Conservation (phyloP, 2,329 filamentous ascomycete species). For the Aspergillus fumigatiaffinis region DNA sequence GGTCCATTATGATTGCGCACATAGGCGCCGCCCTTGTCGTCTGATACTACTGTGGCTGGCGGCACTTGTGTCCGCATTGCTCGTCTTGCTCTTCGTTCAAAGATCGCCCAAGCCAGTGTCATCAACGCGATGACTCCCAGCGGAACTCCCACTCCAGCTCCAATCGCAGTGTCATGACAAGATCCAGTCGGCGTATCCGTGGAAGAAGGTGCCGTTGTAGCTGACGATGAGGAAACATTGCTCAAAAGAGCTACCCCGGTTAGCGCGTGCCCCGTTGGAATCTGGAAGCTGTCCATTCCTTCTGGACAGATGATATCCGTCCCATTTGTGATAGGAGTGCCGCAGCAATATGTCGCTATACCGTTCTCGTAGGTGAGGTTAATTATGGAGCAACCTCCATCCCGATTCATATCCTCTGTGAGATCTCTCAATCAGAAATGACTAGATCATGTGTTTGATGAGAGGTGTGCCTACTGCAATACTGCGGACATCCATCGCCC, state of each 20-base stretch:
- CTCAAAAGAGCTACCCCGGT: constrained; percentile 18
- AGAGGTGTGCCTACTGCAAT: constrained; percentile 16
- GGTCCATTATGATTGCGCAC: not conserved
- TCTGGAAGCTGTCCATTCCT: constrained; percentile 20
- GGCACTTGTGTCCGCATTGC: not conserved
- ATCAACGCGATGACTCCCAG: not conserved
- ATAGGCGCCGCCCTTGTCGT: not conserved
- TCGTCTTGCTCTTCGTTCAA: not conserved
- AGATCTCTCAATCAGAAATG: not conserved
- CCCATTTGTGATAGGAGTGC: constrained; percentile 11
- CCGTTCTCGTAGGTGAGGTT: constrained; percentile 12
- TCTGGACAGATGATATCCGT: constrained; percentile 14
- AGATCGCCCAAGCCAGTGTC: not conserved
- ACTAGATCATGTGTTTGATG: not conserved
- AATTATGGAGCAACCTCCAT: constrained; percentile 19
- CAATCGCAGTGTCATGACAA: not conserved
- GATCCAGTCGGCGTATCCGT: not conserved
- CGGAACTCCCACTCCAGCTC: not conserved
- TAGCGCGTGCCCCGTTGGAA: constrained; percentile 19
- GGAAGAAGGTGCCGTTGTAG: not conserved
- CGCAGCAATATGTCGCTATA: constrained; percentile 23
- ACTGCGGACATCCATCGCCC: constrained; percentile 19
- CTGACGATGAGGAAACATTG: constrained; percentile 10
- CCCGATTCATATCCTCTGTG: constrained; percentile 9
- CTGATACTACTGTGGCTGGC: not conserved